Evolutionary conservation across 1,139 yeast genomes (phyloP), one percentile per base, ranked within the genome.

Genomic region (Magnusiomyces ingens): DNA sequence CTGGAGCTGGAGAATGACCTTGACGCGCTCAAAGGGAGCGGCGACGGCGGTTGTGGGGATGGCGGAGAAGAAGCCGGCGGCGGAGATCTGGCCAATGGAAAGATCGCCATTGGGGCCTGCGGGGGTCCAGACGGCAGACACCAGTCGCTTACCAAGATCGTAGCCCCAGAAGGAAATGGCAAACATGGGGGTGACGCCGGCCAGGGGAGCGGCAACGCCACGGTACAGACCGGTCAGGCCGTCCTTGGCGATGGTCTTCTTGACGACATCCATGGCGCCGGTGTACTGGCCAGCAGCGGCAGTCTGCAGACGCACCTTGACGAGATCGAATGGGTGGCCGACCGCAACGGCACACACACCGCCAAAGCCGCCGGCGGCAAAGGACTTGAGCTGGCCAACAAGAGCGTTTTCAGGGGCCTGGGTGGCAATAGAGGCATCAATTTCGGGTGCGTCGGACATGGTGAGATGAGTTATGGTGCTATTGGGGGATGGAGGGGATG

Each of bases 121-220:
- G 1, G 79, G 78, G 5, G 78, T 70, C n/a, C 49, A 44, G 51
- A 68, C 66, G 5, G 72, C 62, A 2, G 66, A 60, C 2, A 91
- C 95, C 11, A 91, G 57, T 59, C 81, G 80, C 72, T 90, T 90
- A 58, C 98, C 98, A 54, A 89, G 76, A 65, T 90, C 98, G 71
- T 93, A 93, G 66, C 98, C 98, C 98, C 98, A 91, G 75, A 93
- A 93, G 1, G 96, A 87, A 37, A 93, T 94, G 11, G 98, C 98
- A 75, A 93, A 93, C 89, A 93, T 93, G 43, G 99, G 99, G 0
- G 98, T 93, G 32, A 93, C 98, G 36, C 99, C 99, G 32, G 87
- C 70, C 52, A 93, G 74, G 4, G 99, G 99, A 11, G 96, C 95
- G 38, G 84, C 76, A 32, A 88, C 95, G 55, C 96, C 96, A 63